A percentile compares a stretch with the other conserved stretches of the same genome.
These are phyloP conservation scores for Mycena sanguinolenta DNA, from an alignment of 768 basidiomycete species.

Conservation along the genomic window DNA sequence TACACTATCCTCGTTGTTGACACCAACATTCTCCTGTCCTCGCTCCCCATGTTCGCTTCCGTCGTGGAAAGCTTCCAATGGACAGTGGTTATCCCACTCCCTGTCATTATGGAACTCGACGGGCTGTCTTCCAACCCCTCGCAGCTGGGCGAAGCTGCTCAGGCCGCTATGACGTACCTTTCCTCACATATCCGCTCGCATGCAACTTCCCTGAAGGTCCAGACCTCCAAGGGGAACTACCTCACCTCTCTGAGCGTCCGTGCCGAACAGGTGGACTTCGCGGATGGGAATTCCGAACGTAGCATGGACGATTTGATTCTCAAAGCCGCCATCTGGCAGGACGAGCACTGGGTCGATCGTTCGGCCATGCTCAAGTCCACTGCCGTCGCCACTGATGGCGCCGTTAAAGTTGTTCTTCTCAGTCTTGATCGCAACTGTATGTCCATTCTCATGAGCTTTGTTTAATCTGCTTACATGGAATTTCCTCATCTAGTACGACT, in stretches of 20 bases:
- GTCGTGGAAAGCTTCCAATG: constrained; percentile 86
- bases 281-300: constrained; percentile 64
- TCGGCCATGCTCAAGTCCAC: constrained; percentile 73
- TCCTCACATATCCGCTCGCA: constrained; percentile 82
- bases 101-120: constrained; percentile 97
- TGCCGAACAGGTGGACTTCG: constrained; percentile 86
- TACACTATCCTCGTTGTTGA: constrained; percentile 94
- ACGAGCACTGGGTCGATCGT: constrained; percentile 92
- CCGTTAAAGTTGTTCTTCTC: constrained; percentile 88
- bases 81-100: constrained; percentile 93
- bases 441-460: constrained; percentile 48
- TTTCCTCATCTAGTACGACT: constrained; percentile 73
- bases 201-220: constrained; percentile 87
- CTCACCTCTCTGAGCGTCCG: constrained; percentile 85
- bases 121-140: constrained; percentile 78
- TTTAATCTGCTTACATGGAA: constrained; percentile 33
- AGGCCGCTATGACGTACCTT: constrained; percentile 80
- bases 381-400: constrained; percentile 54
- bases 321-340: constrained; percentile 93
- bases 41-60: constrained; percentile 76
- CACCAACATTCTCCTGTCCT: constrained; percentile 94
- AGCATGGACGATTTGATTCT: constrained; percentile 97
- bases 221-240: constrained; percentile 96
- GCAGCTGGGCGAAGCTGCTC: constrained; percentile 82
- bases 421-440: constrained; percentile 93